Evolutionary conservation across 2,329 filamentous ascomycete species (phyloP).

Genomic region (Cladosporium sp.): DNA sequence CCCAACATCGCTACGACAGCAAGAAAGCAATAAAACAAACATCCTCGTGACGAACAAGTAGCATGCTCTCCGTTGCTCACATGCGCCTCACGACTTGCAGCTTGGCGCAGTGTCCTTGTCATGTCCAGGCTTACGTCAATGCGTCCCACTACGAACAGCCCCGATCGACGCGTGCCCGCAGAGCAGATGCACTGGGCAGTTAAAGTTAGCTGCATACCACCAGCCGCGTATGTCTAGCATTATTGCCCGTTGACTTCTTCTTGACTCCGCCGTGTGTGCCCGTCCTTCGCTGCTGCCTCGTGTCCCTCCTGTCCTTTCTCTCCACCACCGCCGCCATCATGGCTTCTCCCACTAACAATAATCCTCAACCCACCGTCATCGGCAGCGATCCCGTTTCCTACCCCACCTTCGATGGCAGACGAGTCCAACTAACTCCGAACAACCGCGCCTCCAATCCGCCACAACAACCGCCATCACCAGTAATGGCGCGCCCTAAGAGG

Average conservation of each 20-base stretch:
- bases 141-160: slow-evolving; percentile 1
- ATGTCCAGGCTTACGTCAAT: slow-evolving; percentile 14
- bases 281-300: background rate
- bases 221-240: slow-evolving; percentile 16
- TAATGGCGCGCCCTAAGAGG: slow-evolving; percentile 22
- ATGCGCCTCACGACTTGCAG: slow-evolving; percentile 1
- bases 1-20: background rate
- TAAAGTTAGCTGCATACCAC: slow-evolving; percentile 11
- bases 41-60: background rate
- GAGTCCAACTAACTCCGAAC: slow-evolving; percentile 20
- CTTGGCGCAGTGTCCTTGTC: background rate
- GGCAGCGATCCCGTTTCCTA: slow-evolving; percentile 11
- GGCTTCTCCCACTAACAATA: background rate
- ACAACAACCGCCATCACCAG: background rate
- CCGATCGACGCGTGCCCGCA: slow-evolving; percentile 11
- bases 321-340: slow-evolving; percentile 3
- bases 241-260: background rate
- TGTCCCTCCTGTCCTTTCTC: background rate
- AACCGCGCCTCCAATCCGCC: background rate
- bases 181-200: slow-evolving; percentile 8
- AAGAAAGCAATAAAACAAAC: background rate
- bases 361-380: background rate
- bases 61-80: slow-evolving; percentile 5
- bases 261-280: background rate
- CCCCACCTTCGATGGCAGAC: slow-evolving; percentile 20